phyloP scores from a whole-genome alignment of 805 yeast genomes.

The Kregervanrija pseudodelftensis region DNA sequence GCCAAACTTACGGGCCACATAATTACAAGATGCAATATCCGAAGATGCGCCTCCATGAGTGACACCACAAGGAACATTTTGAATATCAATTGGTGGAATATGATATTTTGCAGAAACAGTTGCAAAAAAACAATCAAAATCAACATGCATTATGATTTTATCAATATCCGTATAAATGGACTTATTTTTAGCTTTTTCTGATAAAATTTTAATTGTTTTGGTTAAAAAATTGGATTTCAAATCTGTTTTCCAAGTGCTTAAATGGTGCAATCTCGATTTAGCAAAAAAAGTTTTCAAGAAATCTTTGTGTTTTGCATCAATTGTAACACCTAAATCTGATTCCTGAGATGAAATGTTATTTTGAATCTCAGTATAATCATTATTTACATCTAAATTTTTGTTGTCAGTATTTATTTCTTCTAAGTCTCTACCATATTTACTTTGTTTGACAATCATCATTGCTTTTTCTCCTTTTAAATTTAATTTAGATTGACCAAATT shows the following conservation, averaged over 20 bases:
- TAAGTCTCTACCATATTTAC: slow-evolving; percentile 8
- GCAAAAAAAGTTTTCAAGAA: slow-evolving; percentile 67
- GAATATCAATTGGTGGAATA: slow-evolving; percentile 43
- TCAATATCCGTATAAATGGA: slow-evolving; percentile 3
- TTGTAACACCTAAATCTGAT: slow-evolving; percentile 9
- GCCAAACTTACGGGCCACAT: slow-evolving; percentile 73
- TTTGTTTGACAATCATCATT: slow-evolving; percentile 1
- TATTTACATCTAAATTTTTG: background rate
- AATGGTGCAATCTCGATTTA: slow-evolving; percentile 80
- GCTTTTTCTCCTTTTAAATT: slow-evolving; percentile 13
- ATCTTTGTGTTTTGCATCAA: slow-evolving; percentile 70
- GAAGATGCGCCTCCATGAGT: slow-evolving; percentile 55
- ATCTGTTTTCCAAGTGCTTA: slow-evolving; percentile 81
- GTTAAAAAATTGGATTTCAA: slow-evolving; percentile 54
- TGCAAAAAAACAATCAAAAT: slow-evolving; percentile 92
- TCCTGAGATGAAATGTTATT: slow-evolving; percentile 3
- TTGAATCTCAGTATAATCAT: slow-evolving; percentile 6
- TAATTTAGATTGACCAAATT: slow-evolving; percentile 47
- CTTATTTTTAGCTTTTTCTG: slow-evolving; percentile 5
- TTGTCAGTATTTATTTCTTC: slow-evolving; percentile 10
- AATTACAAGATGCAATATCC: slow-evolving; percentile 90
- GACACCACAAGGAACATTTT: slow-evolving; percentile 50
- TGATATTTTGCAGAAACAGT: slow-evolving; percentile 63
- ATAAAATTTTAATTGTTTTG: slow-evolving; percentile 30
- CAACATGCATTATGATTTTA: slow-evolving; percentile 62